Percentiles rank a stretch among this genome's conserved stretches.
phyloP scores from a whole-genome alignment of 805 yeast species.

The Yarrowia sp. region DNA sequence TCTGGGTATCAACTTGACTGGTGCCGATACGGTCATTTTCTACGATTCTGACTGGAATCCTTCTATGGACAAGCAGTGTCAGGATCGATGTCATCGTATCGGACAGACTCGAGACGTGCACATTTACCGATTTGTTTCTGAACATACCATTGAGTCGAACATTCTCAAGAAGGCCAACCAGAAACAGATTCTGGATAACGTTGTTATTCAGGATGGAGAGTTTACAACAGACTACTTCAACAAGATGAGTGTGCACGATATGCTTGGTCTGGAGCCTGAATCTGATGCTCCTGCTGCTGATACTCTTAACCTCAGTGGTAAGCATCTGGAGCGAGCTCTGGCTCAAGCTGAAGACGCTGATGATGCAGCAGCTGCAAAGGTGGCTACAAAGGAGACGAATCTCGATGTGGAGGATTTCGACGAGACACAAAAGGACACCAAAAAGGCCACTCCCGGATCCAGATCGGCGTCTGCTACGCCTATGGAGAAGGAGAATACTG shows the following conservation, averaged over 20 bases:
- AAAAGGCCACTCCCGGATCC: constrained; percentile 24
- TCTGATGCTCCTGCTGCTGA: constrained; percentile 41
- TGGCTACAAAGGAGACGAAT: constrained; percentile 81
- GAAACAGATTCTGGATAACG: constrained; percentile 88
- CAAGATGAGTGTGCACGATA: constrained; percentile 78
- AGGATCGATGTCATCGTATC: constrained; percentile 97
- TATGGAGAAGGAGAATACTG: constrained; percentile 23
- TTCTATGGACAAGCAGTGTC: constrained; percentile 99
- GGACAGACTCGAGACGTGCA: constrained; percentile 98
- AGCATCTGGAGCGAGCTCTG: constrained; percentile 53
- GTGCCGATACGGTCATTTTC: constrained; percentile 97
- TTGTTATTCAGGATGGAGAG: constrained; percentile 96
- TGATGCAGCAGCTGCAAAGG: constrained; percentile 71
- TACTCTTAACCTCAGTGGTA: constrained; percentile 35
- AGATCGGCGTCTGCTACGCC: constrained; percentile 36
- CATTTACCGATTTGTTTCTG: constrained; percentile 92
- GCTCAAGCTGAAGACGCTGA: constrained; percentile 95
- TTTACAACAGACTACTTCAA: constrained; percentile 96
- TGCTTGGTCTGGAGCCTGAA: constrained; percentile 60
- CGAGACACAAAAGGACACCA: constrained; percentile 43
- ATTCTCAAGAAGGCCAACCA: constrained; percentile 92
- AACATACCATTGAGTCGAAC: constrained; percentile 93
- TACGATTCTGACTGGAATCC: constrained; percentile 99
- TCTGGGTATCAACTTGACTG: constrained; percentile 92
- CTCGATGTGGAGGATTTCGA: constrained; percentile 84